phyloP scores from a whole-genome alignment of 805 yeast species.

The Yarrowia osloensis region DNA sequence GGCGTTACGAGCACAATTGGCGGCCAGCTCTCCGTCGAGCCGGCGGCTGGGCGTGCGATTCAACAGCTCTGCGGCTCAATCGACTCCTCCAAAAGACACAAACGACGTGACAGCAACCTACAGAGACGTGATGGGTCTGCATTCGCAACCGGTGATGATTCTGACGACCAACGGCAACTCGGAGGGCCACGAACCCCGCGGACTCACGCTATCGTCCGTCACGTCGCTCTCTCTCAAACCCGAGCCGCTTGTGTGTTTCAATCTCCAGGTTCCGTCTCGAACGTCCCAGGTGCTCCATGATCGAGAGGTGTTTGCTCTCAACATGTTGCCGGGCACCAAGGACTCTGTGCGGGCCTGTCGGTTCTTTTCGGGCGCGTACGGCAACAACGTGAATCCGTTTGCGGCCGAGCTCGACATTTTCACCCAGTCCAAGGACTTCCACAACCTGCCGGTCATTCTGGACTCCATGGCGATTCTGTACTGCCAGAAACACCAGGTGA shows the following conservation, averaged over 20 bases:
- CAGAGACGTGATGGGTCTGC: constrained; percentile 49
- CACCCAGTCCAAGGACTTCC: constrained; percentile 34
- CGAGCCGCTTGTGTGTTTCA: constrained; percentile 77
- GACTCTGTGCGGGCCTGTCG: constrained; percentile 62
- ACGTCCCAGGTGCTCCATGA: constrained; percentile 69
- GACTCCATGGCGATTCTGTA: constrained; percentile 38
- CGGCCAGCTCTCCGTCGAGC: no score
- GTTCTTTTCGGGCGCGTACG: constrained; percentile 60
- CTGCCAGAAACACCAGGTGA: constrained; percentile 37
- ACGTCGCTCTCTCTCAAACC: constrained; percentile 80
- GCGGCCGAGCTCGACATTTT: constrained; percentile 37
- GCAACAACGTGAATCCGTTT: constrained; percentile 44
- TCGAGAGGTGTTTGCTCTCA: constrained; percentile 66
- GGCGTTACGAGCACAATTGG: not conserved
- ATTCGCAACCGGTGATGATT: constrained; percentile 59
- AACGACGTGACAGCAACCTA: constrained; percentile 34
- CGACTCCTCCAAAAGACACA: not conserved
- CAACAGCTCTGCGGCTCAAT: not conserved
- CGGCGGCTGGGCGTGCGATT: not conserved
- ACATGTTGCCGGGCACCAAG: constrained; percentile 64
- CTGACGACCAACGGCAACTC: constrained; percentile 52
- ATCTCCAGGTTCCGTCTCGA: constrained; percentile 80
- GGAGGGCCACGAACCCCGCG: constrained; percentile 44
- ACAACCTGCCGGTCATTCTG: constrained; percentile 38
- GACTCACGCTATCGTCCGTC: constrained; percentile 85